A percentile compares a stretch with the other conserved stretches of the same genome.
Evolutionary conservation across 129 eudicot genomes (phyloP).

Genomic region (Chrysanthemum lavandulifolium): DNA sequence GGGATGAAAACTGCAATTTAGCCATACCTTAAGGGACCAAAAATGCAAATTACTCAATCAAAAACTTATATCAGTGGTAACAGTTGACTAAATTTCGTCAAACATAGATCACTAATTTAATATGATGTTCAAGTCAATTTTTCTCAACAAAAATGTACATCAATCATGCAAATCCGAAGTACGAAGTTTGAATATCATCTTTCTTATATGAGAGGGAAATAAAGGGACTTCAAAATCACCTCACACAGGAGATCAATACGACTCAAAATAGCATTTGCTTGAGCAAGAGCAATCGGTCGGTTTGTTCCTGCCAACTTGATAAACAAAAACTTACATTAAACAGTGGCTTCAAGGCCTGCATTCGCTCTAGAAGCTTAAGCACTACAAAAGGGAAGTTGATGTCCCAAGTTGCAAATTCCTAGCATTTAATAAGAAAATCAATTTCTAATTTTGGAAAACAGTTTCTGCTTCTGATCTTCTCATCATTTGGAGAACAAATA

Average conservation of each 20-base stretch:
- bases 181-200: not conserved
- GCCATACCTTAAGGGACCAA: too few relatives aligned
- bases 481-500: not conserved
- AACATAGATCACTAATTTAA: not conserved
- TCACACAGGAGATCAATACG: constrained; percentile 95
- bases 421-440: constrained; percentile 6
- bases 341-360: constrained; percentile 9
- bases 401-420: constrained; percentile 1
- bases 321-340: constrained; percentile 24
- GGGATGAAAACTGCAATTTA: too few relatives aligned
- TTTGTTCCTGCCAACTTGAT: constrained; percentile 92
- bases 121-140: not conserved
- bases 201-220: not conserved
- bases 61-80: constrained; percentile 1
- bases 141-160: not conserved
- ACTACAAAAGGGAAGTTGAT: constrained; percentile 8
- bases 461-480: not conserved
- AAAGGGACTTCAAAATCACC: constrained; percentile 42
- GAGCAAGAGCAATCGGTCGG: constrained; percentile 98
- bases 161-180: not conserved
- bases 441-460: not conserved
- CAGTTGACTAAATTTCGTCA: constrained; percentile 11
- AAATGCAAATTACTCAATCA: too few relatives aligned
- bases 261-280: constrained; percentile 88
- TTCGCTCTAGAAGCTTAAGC: constrained; percentile 3